Base-by-base conservation (phyloP, 768 basidiomycete species). In the Suillus americanus region DNA sequence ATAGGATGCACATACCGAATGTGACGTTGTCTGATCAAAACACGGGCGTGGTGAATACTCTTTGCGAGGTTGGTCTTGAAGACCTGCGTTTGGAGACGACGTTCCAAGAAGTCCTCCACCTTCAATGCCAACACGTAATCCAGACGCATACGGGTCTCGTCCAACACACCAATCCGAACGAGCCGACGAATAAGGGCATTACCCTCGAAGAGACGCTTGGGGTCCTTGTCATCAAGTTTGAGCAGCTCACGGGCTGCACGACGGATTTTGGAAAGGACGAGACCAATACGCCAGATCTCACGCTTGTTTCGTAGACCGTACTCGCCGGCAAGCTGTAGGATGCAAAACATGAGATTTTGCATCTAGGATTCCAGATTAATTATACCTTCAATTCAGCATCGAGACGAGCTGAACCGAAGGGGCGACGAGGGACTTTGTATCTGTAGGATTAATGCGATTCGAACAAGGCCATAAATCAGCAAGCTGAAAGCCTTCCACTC, bases 251-350 rank as follows among this genome's bases (percentile, higher is more conserved):
- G 97, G 70, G 97, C 97, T 68, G 97, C 97, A 90, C 97, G 95
- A 85, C 97, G 97, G 78, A 99, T 99, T 87, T 99, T 98, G 75
- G 97, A 99, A 62, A 99, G 90, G 79, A 89, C 89, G 75, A 99
- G 90, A 78, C 94, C 89, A 80, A 99, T 99, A 76, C 97, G 94
- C 97, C 97, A 99, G 84, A 99, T 97, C 84, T 99, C 97, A 78
- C 97, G 92, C 87, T 99, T 99, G 92, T 98, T 99, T 80, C 96
- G 93, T 78, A 99, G 94, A 79, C 97, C 97, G 85, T 96, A 99
- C 83, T 99, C 97, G 81, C 97, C 97, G 62, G 96, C 97, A 80
- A 99, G 96, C 97, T 97, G 72, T 46, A 61, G 50, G 43, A 30
- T 45, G 60, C 60, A 61, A 60, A 54, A 54, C n/a, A 43, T 64